Evolutionary conservation across 179 eudicot genomes (phyloP), one percentile per base, ranked within the genome.

Genomic region (Gypsophila paniculata): DNA sequence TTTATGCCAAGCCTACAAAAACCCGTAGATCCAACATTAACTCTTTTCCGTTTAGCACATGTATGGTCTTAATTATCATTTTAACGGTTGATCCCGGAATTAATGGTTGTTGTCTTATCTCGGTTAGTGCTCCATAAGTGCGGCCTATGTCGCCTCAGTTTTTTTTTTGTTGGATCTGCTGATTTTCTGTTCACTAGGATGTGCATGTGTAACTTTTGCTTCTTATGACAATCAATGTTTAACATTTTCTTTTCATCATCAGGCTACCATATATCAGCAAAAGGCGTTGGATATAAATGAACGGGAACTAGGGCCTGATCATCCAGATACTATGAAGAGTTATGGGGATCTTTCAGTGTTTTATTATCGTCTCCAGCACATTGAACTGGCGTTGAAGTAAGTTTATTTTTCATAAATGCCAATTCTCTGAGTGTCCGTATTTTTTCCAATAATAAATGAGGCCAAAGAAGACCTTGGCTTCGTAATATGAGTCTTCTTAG

Each of bases 341-440:
- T 94, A 94, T 32, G 99, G 99, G 65, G 99, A 94, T 88, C 99
- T 94, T 75, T 94, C 99, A 4, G 99, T 94, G 53, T 94, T 94
- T 32, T 94, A 94, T 73, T 94, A 94, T 77, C 99, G 99, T 73
- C 91, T 94, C 57, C 99, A 94, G 75, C 96, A 94, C 83, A 91
- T 90, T 53, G 95, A 94, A 74, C 78, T 94, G 84, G 97, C 99
- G n/a, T 78, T 94, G 76, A 94, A 88, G 99, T 94, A 83, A 87
- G 82, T 78, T 57, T 42, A 36, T 29, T 49, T 72, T 71, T 8
- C n/a, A 21, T 67, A 53, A n/a, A 46, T 29, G n/a, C 14, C 49
- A 14, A 13, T 12, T 59, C 17, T 19, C 0, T n/a, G 21, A 2
- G 15, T 44, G 53, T 21, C 7, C 21, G 11, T 19, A 18, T 19